Base-by-base conservation (phyloP, 768 basidiomycete genomes). In the Mycena filopes region DNA sequence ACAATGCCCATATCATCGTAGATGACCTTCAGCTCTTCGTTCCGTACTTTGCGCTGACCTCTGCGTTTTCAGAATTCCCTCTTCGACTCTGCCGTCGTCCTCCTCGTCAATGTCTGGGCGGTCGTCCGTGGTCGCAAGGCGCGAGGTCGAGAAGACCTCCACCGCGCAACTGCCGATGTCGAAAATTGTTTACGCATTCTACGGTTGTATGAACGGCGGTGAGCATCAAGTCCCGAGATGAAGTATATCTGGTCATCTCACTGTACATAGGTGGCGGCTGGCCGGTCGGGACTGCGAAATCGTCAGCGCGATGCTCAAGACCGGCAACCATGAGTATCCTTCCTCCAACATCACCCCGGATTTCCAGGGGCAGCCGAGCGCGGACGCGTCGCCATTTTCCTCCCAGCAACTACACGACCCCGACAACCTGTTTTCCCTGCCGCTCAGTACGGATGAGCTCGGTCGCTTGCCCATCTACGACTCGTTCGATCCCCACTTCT, bases 101-200 rank as follows among this genome's bases (percentile, higher is more conserved):
- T 83, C 10, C 74, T 85, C 47, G 73, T 85, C 60, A 79, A 80
- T 33, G 76, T 84, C 15, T 83, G 76, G 83, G 78, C 71, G 41
- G 78, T 72, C 51, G 78, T 74, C 54, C 75, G 72, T 56, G 68
- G 61, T 40, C 70, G 79, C 33, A 28, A 68, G 13, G 21, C 56
- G n/a, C 56, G 21, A 46, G 43, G 41, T 20, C 33, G 54, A 11
- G 61, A 60, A 28, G 80, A 82, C 58, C 60, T 75, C 38, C 71
- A 74, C 31, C 60, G 72, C 23, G 78, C 80, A 1, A 72, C 81
- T 51, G 65, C 68, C 23, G 83, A 83, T 64, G 80, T 82, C 25
- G 71, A 78, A 57, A 75, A 76, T 47, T 83, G 82, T 65, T 72
- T 83, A 51, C 72, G 75, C 4, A 78, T 77, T 4, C 67, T 62